Evolutionary conservation across 805 yeast species (phyloP), one percentile per base, ranked within the genome.

Genomic region (Dipodascopsis uninucleata): DNA sequence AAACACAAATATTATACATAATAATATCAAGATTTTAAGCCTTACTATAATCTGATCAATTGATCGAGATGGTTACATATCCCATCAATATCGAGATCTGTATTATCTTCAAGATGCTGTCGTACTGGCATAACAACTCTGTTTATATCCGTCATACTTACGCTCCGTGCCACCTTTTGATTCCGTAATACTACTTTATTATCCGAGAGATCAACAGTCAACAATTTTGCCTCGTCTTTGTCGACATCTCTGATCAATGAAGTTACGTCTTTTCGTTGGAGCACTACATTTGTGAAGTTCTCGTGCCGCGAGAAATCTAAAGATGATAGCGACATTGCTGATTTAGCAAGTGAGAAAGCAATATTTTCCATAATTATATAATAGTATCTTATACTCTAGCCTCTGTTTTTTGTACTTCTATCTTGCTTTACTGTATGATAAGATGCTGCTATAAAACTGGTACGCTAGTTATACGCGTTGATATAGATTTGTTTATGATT

Each of bases 181-280:
- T 39, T 31, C 12, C 38, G 34, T n/a, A 43, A 22, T 17, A 38
- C 18, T 22, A 37, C 49, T 1, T 39, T 36, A 12, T 31, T 40
- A 3, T 42, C 42, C n/a, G 7, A 26, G 17, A 14, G 10, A 22
- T 36, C 52, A 18, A 47, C 28, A 21, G 43, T 42, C 14, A 54
- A 36, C n/a, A 54, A 26, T 28, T 36, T 36, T 14, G 24, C 39
- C 40, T 54, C 58, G 14, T 45, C 49, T 14, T 45, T 31, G 28
- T 54, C 51, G 28, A 58, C 49, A 36, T 57, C 60, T 3, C 60
- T 53, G 23, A 57, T 55, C 16, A 57, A 44, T 14, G 53, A 38
- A 28, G 59, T 56, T 22, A 57, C 42, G 5, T 38, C 36, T 20
- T 32, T 44, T 12, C 50, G 52, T n/a, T 41, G 43, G 12, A 36